Evolutionary conservation across 805 yeast species (phyloP).

Genomic region (Komagataella kurtzmanii): DNA sequence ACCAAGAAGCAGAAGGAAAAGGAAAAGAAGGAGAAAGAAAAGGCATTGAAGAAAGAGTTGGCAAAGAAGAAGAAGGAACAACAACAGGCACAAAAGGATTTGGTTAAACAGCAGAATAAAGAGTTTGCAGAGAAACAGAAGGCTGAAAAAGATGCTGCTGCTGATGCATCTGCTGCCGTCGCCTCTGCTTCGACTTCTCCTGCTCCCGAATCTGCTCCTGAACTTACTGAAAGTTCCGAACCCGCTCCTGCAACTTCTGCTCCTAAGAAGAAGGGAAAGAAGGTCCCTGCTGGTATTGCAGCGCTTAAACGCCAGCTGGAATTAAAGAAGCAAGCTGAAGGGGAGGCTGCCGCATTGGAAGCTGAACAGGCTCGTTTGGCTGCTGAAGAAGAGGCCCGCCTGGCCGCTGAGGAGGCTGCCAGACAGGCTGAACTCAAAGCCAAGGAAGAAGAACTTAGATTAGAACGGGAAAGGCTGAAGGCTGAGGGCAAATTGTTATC

Average conservation of each 20-base stretch:
- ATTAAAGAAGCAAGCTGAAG: conserved; percentile 77
- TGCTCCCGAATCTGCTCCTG: conserved; percentile 5
- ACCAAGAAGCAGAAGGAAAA: conserved; percentile 90
- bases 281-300: conserved; percentile 83
- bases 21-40: conserved; percentile 88
- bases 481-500: conserved; percentile 93
- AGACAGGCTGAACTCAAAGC: conserved; percentile 44
- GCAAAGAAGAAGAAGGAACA: conserved; percentile 71
- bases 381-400: conserved; percentile 34
- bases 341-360: conserved; percentile 57
- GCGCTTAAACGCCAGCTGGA: conserved; percentile 86
- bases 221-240: conserved; percentile 20
- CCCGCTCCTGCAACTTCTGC: conserved; percentile 18
- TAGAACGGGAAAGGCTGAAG: conserved; percentile 80
- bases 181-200: conserved; percentile 19
- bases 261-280: conserved; percentile 46
- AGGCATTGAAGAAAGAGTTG: conserved; percentile 79
- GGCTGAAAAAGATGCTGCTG: conserved; percentile 18
- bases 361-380: conserved; percentile 49
- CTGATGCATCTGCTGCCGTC: conserved; percentile 15
- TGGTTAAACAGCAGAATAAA: conserved; percentile 20
- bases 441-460: conserved; percentile 80
- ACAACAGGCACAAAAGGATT: conserved; percentile 5
- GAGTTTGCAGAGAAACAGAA: conserved; percentile 23
- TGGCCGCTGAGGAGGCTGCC: conserved; percentile 51